Evolutionary conservation across 306 rosid genomes (phyloP).

Genomic region (Potentilla sterilis): DNA sequence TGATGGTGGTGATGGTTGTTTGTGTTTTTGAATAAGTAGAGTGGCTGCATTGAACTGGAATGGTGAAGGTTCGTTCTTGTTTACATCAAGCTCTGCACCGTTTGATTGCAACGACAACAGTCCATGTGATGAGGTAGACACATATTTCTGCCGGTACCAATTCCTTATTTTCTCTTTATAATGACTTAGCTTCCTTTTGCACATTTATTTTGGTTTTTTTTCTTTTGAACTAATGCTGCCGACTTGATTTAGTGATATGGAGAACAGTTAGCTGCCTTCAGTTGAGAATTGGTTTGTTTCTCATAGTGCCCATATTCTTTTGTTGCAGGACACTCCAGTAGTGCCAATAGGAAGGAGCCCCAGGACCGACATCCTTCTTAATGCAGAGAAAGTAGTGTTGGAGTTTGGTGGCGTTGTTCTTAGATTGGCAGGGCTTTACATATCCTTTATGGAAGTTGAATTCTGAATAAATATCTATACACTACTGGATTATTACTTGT

Average conservation of each 20-base stretch:
- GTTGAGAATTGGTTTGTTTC: slow-evolving; percentile 3
- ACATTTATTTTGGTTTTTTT: neutral
- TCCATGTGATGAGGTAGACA: slow-evolving; percentile 72
- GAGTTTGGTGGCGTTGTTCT: slow-evolving; percentile 81
- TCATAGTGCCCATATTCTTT: slow-evolving; percentile 23
- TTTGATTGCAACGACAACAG: slow-evolving; percentile 85
- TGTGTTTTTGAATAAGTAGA: slow-evolving; percentile 38
- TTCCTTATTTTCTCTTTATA: slow-evolving; percentile 15
- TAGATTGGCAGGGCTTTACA: slow-evolving; percentile 88
- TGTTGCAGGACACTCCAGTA: slow-evolving; percentile 65
- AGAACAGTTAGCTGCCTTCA: neutral
- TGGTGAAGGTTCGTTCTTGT: slow-evolving; percentile 83
- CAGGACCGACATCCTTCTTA: slow-evolving; percentile 79
- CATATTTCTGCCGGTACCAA: slow-evolving; percentile 5
- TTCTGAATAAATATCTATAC: slow-evolving; percentile 18
- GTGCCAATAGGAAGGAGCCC: slow-evolving; percentile 92
- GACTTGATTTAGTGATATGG: slow-evolving; percentile 14
- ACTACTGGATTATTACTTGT: neutral
- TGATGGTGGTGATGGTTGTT: slow-evolving; percentile 24
- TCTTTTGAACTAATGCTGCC: neutral
- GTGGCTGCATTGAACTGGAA: slow-evolving; percentile 69
- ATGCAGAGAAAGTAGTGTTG: slow-evolving; percentile 72
- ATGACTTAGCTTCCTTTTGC: slow-evolving; percentile 5
- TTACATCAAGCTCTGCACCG: slow-evolving; percentile 93
- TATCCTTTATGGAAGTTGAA: slow-evolving; percentile 58